A percentile compares a stretch with the other conserved stretches of the same genome.
These are phyloP conservation scores for Yarrowia galli DNA, from an alignment of 1,139 yeast genomes.

Conservation along the genomic window DNA sequence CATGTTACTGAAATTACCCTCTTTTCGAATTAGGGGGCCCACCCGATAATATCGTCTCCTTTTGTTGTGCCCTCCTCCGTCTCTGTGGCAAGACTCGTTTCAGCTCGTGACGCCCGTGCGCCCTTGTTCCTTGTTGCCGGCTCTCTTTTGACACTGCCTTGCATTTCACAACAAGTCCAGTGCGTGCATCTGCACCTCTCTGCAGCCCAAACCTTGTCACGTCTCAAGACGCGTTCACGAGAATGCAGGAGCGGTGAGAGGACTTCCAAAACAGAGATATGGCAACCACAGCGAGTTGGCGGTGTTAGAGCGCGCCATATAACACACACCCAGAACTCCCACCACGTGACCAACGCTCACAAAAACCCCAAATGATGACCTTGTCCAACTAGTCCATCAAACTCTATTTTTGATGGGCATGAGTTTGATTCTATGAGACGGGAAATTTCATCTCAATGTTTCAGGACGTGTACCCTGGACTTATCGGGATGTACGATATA, in stretches of 20 bases:
- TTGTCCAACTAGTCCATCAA: neutral
- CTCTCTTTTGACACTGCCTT: constrained; percentile 17
- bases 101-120: constrained; percentile 17
- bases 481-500: neutral
- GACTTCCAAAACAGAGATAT: too few species aligned
- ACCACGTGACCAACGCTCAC: neutral
- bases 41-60: neutral
- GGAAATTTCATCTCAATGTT: neutral
- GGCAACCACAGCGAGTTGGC: too few species aligned
- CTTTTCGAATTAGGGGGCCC: neutral
- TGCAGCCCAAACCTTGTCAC: constrained; percentile 29
- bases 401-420: neutral
- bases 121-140: neutral
- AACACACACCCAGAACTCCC: too few species aligned
- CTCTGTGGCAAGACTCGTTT: constrained; percentile 1
- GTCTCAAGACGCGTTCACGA: constrained; percentile 31
- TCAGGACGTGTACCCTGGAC: neutral
- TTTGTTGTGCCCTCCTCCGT: neutral
- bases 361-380: neutral
- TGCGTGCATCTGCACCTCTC: neutral
- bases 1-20: too few species aligned
- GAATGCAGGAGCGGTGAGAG: constrained; percentile 1
- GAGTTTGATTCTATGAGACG: neutral
- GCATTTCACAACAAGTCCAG: constrained; percentile 15
- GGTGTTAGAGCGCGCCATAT: too few species aligned